Conservation (phyloP, 257 asterid species). For the Pogostemon cablin region DNA sequence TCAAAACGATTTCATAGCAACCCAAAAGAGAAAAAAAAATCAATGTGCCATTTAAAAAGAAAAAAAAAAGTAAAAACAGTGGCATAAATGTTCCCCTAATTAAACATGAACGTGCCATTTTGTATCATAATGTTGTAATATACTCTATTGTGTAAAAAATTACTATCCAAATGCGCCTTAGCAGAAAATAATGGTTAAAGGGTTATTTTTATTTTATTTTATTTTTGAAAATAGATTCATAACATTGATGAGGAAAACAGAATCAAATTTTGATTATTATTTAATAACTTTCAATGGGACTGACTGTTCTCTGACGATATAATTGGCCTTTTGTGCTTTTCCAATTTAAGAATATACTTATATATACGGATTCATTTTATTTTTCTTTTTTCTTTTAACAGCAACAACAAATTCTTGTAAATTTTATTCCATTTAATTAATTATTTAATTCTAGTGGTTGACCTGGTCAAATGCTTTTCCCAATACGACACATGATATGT, state of each 20-base stretch:
- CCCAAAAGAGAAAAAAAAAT: no score
- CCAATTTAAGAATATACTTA: conserved; percentile 24
- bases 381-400: not conserved
- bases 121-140: no score
- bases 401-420: conserved; percentile 20
- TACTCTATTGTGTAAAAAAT: no score
- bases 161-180: no score
- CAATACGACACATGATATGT: conserved; percentile 34
- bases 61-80: no score
- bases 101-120: no score
- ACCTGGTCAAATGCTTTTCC: conserved; percentile 40
- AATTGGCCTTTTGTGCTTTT: conserved; percentile 22
- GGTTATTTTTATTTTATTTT: not conserved
- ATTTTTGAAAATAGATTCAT: not conserved
- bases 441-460: conserved; percentile 28
- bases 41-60: no score
- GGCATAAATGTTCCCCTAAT: no score
- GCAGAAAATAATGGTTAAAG: no score
- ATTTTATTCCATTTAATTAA: conserved; percentile 23
- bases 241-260: not conserved
- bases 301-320: conserved; percentile 25
- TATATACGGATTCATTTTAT: conserved; percentile 2
- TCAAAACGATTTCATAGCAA: no score
- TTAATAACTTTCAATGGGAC: not conserved
- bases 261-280: no score